Base-by-base conservation (phyloP, 768 basidiomycete species). In the Kwoniella shandongensis region DNA sequence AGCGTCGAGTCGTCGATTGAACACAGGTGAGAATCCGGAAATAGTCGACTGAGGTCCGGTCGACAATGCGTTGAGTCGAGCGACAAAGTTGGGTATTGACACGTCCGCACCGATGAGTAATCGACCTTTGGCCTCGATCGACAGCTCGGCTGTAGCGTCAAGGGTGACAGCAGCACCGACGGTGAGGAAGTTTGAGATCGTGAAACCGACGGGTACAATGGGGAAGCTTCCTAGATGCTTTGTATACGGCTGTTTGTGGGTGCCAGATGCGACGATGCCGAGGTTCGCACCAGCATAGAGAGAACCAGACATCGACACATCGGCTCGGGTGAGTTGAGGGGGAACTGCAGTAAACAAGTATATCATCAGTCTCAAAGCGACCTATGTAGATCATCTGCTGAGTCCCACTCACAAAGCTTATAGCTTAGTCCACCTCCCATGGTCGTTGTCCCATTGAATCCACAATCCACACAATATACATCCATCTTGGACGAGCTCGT, bases 401-500 rank as follows among this genome's bases (percentile, higher is more conserved):
- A n/a, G n/a, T n/a, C 20, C 8, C 5, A 7, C 54, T 45, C 20
- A 55, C 54, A 32, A 20, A 58, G 38, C 13, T 26, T 29, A 27
- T 51, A 58, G 3, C 44, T 48, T 38, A 58, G 49, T 12, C n/a
- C 48, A n/a, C 56, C 56, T 4, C 29, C 29, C 22, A 58, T 30
- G 3, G 17, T 30, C 0, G 56, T 38, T 13, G 27, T 35, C 38
- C 56, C 56, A 29, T 27, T 48, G 18, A 51, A 39, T 25, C 49
- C 48, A 23, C 56, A 58, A 17, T 51, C 30, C 3, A 58, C 56
- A 30, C 56, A 58, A 27, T 58, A 58, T 3, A 51, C 5, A 20
- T 41, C 39, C 32, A 51, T 5, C 15, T 32, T 32, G 6, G 32
- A 6, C 32, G 32, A 32, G 13, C 32, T 32, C 7, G 32, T 6